These are phyloP conservation scores for Cydonia oblonga DNA, from an alignment of 331 rosid genomes.

Conservation along the genomic window DNA sequence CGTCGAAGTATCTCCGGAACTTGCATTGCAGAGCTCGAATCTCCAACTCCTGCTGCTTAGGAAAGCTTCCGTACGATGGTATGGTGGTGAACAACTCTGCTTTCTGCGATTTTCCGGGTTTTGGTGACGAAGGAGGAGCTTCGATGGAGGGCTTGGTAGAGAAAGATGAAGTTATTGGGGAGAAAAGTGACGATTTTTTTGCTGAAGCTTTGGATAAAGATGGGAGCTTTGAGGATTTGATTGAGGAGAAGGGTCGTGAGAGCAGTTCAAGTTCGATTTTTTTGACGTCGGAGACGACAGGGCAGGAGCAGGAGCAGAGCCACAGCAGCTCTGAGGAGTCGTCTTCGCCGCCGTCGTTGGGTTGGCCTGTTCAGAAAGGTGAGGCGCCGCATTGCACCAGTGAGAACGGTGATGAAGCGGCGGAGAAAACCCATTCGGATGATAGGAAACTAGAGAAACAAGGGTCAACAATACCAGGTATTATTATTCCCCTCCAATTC, in stretches of 20 bases:
- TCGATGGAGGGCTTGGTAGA: slow-evolving; percentile 37
- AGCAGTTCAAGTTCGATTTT: slow-evolving; percentile 72
- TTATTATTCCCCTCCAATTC: slow-evolving; percentile 2
- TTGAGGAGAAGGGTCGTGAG: slow-evolving; percentile 52
- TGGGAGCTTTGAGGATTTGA: slow-evolving; percentile 32
- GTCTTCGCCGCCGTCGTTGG: slow-evolving; percentile 50
- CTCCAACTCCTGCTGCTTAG: slow-evolving; percentile 38
- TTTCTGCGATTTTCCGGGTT: slow-evolving; percentile 31
- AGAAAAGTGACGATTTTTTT: slow-evolving; percentile 2
- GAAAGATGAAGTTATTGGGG: slow-evolving; percentile 27
- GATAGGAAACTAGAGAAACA: slow-evolving; percentile 39
- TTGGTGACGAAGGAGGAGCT: slow-evolving; percentile 22
- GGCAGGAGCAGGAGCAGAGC: slow-evolving; percentile 69
- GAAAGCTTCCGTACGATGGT: slow-evolving; percentile 37
- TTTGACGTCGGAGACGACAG: slow-evolving; percentile 60
- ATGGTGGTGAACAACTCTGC: slow-evolving; percentile 43
- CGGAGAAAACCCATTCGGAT: slow-evolving; percentile 25
- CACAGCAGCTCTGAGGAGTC: slow-evolving; percentile 63
- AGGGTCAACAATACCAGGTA: slow-evolving; percentile 48
- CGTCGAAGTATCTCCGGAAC: slow-evolving; percentile 35
- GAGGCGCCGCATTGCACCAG: slow-evolving; percentile 24
- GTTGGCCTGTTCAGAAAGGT: slow-evolving; percentile 47
- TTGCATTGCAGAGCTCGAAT: slow-evolving; percentile 31
- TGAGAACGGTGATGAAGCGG: slow-evolving; percentile 18
- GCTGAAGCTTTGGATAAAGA: slow-evolving; percentile 22